phyloP scores from a whole-genome alignment of 805 yeast species.

The Saccharomycopsis capsularis region DNA sequence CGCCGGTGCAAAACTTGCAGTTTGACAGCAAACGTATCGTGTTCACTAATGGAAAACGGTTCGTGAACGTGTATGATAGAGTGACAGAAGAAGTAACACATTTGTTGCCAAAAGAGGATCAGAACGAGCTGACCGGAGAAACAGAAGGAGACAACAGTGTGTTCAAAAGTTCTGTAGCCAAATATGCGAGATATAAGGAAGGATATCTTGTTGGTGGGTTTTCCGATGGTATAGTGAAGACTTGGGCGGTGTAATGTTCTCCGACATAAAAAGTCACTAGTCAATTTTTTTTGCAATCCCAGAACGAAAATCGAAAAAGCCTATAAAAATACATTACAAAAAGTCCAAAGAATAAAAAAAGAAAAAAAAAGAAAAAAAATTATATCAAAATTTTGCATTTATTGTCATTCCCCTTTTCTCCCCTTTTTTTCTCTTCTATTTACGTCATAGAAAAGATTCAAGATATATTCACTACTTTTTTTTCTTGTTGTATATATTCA shows the following conservation, averaged over 20 bases:
- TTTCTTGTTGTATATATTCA: neutral
- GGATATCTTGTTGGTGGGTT: constrained; percentile 66
- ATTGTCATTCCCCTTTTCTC: neutral
- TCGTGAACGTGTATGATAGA: constrained; percentile 54
- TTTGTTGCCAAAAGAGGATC: constrained; percentile 39
- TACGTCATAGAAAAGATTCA: neutral
- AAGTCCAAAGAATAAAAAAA: neutral
- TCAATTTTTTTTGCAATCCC: neutral
- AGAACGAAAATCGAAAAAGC: neutral
- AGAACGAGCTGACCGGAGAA: no score
- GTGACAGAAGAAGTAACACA: constrained; percentile 45
- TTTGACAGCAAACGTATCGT: constrained; percentile 55
- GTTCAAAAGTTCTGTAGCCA: no score
- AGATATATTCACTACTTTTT: neutral
- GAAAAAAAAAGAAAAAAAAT: no score
- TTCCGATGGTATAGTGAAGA: constrained; percentile 49
- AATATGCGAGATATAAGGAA: constrained; percentile 45
- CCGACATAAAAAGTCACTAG: no score
- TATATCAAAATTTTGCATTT: neutral
- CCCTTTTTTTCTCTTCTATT: neutral
- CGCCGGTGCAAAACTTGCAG: constrained; percentile 48
- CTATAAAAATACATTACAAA: neutral
- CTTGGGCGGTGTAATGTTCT: constrained; percentile 52
- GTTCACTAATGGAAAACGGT: constrained; percentile 39
- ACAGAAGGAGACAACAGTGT: no score